Percentiles rank a stretch among this genome's conserved stretches.
Conservation (phyloP, 129 eudicot genomes). For the Calendula officinalis region DNA sequence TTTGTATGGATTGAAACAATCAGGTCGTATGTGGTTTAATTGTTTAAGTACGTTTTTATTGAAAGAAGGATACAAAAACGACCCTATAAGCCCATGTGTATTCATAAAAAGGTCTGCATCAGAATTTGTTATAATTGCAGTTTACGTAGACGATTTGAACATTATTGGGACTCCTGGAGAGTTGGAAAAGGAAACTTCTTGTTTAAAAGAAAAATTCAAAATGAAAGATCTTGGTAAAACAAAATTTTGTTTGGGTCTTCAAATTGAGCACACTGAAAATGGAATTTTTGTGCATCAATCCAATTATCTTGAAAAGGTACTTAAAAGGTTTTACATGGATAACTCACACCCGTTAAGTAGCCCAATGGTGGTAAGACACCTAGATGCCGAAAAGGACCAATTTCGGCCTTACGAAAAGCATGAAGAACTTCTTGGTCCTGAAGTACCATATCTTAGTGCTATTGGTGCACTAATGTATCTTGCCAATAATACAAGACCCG, state of each 20-base stretch:
- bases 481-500: not conserved
- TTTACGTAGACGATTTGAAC: not conserved
- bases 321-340: not conserved
- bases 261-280: not conserved
- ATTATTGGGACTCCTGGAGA: not conserved
- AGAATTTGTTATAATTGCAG: not conserved
- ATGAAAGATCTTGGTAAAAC: constrained; percentile 4
- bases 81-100: not conserved
- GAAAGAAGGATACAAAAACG: too few species aligned
- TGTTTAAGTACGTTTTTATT: not conserved
- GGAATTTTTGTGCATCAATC: not conserved
- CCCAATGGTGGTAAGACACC: not conserved
- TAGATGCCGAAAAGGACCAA: not conserved
- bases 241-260: not conserved
- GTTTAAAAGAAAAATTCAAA: not conserved
- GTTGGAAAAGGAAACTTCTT: not conserved
- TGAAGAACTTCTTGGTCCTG: not conserved
- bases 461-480: not conserved
- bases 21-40: too few species aligned
- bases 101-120: not conserved
- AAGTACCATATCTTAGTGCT: not conserved
- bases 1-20: not conserved
- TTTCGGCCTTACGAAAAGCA: not conserved
- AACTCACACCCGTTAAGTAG: not conserved
- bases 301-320: not conserved